Conservation (phyloP, 169 alveolate species). For the Condylostoma magnum region DNA sequence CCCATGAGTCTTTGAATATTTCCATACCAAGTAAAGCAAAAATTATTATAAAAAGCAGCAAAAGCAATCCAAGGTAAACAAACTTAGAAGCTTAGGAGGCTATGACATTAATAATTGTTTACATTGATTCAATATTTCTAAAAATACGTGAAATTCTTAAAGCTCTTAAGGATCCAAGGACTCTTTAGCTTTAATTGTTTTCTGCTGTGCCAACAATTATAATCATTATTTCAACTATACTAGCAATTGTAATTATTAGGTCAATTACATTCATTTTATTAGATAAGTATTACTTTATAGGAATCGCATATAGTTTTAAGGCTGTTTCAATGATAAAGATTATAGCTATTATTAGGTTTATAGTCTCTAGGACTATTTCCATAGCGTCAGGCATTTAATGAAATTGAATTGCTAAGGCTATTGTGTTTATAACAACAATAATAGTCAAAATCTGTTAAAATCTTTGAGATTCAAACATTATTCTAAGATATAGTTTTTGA, state of each 20-base stretch:
- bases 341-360: neutral
- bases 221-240: constrained; percentile 33
- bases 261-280: constrained; percentile 30
- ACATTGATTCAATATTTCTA: neutral
- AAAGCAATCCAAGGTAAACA: constrained; percentile 55
- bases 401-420: neutral
- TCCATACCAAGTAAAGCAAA: constrained; percentile 79
- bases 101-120: neutral
- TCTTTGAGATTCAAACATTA: neutral
- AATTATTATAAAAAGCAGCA: constrained; percentile 65
- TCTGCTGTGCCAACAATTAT: neutral
- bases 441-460: constrained; percentile 9
- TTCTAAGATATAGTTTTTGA: too few relatives aligned
- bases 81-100: constrained; percentile 30
- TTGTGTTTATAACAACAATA: constrained; percentile 21
- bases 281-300: neutral
- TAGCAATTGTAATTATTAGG: neutral
- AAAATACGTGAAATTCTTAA: constrained; percentile 9
- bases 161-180: constrained; percentile 12
- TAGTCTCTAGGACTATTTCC: neutral
- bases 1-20: constrained; percentile 46
- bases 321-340: constrained; percentile 21
- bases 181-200: too few relatives aligned
- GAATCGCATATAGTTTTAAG: constrained; percentile 3
- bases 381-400: neutral